Conservation (phyloP, 441 rosid genomes). For the Corymbia calophylla region DNA sequence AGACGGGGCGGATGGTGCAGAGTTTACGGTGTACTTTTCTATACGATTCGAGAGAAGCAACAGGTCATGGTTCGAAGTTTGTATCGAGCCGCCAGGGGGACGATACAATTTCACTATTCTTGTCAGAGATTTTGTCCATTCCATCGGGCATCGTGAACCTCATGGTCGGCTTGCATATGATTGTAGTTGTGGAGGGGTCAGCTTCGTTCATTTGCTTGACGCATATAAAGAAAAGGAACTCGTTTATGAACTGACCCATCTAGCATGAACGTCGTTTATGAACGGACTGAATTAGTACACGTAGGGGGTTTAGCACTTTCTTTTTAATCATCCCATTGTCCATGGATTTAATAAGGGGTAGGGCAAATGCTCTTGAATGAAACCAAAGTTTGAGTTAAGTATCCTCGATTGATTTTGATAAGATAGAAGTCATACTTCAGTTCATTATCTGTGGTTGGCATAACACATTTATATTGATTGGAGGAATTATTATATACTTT, state of each 20-base stretch:
- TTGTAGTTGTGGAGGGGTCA: neutral
- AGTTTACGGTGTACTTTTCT: neutral
- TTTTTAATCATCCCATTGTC: neutral
- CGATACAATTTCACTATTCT: neutral
- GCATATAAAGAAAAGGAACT: neutral
- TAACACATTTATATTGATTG: neutral
- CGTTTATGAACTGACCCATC: neutral
- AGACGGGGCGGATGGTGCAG: neutral
- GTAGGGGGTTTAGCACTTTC: no score
- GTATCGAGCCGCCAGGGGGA: neutral
- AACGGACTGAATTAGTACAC: no score
- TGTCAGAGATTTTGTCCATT: neutral
- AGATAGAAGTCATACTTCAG: neutral
- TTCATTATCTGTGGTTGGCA: no score
- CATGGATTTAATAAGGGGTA: neutral
- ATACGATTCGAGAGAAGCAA: neutral
- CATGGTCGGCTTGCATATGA: neutral
- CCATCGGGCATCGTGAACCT: neutral
- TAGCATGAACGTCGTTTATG: no score
- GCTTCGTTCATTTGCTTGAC: neutral
- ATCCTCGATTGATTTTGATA: neutral
- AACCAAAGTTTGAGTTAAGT: neutral
- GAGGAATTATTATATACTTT: neutral
- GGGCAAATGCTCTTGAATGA: neutral
- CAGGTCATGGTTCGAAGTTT: neutral